Evolutionary conservation across 2,329 filamentous ascomycete genomes (phyloP).

Genomic region (Immersiporthe knoxdaviesiana): DNA sequence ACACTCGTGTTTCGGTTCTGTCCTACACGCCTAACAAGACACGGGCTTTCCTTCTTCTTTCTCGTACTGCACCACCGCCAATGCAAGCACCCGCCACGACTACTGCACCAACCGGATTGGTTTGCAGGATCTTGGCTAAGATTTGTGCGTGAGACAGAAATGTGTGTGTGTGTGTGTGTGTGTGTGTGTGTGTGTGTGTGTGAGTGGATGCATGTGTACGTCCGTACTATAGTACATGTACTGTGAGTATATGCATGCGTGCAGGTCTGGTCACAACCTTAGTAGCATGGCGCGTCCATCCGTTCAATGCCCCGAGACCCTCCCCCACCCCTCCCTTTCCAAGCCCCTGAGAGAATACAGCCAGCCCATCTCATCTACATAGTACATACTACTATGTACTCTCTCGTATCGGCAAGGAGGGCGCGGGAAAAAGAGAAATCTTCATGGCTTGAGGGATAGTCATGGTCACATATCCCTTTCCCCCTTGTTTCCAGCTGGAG

Average conservation of each 20-base stretch:
- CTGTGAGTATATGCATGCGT: background rate
- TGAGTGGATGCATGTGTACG: no score
- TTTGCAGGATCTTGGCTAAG: background rate
- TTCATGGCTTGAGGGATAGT: background rate
- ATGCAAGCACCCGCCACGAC: constrained; percentile 4
- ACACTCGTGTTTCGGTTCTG: background rate
- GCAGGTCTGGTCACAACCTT: background rate
- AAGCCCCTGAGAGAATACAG: background rate
- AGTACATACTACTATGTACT: background rate
- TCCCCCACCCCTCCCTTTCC: background rate
- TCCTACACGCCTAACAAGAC: background rate
- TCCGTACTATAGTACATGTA: no score
- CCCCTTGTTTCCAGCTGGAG: background rate
- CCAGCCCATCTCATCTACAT: background rate
- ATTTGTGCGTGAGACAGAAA: background rate
- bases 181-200: no score
- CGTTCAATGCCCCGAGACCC: background rate
- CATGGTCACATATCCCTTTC: background rate
- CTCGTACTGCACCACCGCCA: background rate
- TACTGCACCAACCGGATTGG: background rate
- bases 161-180: background rate
- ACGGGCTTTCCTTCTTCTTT: background rate
- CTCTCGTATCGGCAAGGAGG: background rate
- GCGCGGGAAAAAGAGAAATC: background rate
- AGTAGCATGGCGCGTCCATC: background rate